phyloP scores from a whole-genome alignment of 306 rosid species.

The Ormosia emarginata region DNA sequence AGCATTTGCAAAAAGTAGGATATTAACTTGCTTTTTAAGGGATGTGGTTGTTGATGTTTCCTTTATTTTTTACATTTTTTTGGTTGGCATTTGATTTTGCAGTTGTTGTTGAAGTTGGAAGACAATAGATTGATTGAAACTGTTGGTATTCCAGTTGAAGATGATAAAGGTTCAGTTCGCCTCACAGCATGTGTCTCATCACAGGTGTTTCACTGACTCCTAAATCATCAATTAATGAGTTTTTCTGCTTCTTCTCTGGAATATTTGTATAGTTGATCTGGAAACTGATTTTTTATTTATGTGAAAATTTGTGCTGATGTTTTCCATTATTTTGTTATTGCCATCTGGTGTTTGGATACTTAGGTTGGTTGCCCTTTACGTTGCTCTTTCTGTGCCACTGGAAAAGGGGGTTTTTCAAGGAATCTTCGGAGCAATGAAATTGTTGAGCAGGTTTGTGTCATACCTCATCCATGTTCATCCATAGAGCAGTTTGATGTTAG shows the following conservation, averaged over 20 bases:
- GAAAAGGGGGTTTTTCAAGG: constrained; percentile 94
- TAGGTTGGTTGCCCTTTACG: constrained; percentile 95
- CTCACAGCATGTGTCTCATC: constrained; percentile 98
- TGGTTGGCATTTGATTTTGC: constrained; percentile 29
- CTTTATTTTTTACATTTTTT: neutral
- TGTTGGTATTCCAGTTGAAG: constrained; percentile 89
- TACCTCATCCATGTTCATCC: constrained; percentile 3
- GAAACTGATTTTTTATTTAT: neutral
- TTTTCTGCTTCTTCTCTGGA: constrained; percentile 14
- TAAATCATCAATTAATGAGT: neutral
- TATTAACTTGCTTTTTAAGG: constrained; percentile 12
- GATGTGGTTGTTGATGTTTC: neutral
- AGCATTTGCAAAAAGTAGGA: neutral
- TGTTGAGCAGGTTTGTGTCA: constrained; percentile 73
- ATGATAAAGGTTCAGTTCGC: constrained; percentile 53
- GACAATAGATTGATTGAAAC: constrained; percentile 93
- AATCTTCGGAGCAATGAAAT: constrained; percentile 86
- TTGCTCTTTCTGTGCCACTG: constrained; percentile 98
- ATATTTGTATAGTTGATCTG: constrained; percentile 7
- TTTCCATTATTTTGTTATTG: neutral
- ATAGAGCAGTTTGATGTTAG: constrained; percentile 8
- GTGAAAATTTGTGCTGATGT: constrained; percentile 3
- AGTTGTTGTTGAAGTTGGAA: constrained; percentile 86
- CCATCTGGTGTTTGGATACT: constrained; percentile 23
- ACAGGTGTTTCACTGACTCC: constrained; percentile 53